Evolutionary conservation across 306 rosid species (phyloP).

Genomic region (Parietaria judaica): DNA sequence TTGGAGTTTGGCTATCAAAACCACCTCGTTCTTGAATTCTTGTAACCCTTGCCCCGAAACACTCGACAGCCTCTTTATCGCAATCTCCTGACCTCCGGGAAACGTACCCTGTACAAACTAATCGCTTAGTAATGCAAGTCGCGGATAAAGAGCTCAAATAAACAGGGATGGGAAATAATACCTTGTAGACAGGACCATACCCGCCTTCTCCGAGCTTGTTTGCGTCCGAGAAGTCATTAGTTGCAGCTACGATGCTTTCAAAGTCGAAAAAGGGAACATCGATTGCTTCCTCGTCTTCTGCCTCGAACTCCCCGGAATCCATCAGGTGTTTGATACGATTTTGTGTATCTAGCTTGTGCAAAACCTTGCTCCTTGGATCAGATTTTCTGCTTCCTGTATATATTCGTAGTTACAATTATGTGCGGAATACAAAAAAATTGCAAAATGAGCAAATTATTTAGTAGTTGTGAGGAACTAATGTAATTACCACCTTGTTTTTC

Average conservation of each 20-base stretch:
- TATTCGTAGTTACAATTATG: neutral
- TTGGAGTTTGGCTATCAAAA: constrained; percentile 64
- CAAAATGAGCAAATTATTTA: neutral
- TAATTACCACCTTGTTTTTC: constrained; percentile 32
- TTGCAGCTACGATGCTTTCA: constrained; percentile 44
- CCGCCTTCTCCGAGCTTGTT: constrained; percentile 70
- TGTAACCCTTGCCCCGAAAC: constrained; percentile 60
- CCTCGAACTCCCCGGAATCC: constrained; percentile 33
- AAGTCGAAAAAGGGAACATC: constrained; percentile 49
- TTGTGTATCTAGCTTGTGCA: constrained; percentile 21
- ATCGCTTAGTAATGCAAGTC: neutral
- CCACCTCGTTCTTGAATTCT: constrained; percentile 65
- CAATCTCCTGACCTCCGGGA: constrained; percentile 51
- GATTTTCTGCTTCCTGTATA: constrained; percentile 12
- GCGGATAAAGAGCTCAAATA: neutral
- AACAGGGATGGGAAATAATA: neutral
- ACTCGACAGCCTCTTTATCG: constrained; percentile 60
- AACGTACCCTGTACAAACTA: constrained; percentile 35
- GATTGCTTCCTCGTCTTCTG: constrained; percentile 37
- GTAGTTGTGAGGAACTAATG: neutral
- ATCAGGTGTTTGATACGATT: constrained; percentile 30
- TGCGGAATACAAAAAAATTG: neutral
- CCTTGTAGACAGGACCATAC: constrained; percentile 67
- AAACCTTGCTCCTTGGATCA: constrained; percentile 1
- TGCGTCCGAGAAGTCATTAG: constrained; percentile 37